These are phyloP conservation scores for Potentilla sterilis DNA, from an alignment of 306 rosid species.

Conservation along the genomic window DNA sequence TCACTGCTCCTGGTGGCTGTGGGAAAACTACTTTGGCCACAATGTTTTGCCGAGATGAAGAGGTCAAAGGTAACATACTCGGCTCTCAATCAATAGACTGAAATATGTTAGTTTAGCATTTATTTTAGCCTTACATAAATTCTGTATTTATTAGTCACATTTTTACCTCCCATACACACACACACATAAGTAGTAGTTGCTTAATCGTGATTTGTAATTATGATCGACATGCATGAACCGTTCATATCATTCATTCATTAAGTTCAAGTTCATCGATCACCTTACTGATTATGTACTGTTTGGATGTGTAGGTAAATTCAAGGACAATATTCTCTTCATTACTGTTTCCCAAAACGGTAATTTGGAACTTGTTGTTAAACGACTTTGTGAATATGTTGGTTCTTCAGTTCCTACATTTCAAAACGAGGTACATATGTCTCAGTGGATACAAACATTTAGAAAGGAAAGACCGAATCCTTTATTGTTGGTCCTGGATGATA, in stretches of 20 bases:
- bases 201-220: too few species aligned
- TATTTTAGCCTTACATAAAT: too few species aligned
- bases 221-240: too few species aligned
- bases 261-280: not conserved
- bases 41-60: slow-evolving; percentile 40
- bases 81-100: too few species aligned
- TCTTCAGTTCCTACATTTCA: slow-evolving; percentile 24
- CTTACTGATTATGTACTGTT: not conserved
- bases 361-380: slow-evolving; percentile 28
- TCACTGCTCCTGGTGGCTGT: slow-evolving; percentile 46
- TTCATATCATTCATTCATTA: too few species aligned
- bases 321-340: slow-evolving; percentile 43
- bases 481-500: not conserved
- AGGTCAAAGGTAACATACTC: slow-evolving; percentile 38
- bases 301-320: slow-evolving; percentile 37
- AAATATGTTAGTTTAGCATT: too few species aligned
- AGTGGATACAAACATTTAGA: slow-evolving; percentile 28
- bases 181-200: too few species aligned
- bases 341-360: slow-evolving; percentile 38
- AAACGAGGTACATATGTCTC: slow-evolving; percentile 25
- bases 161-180: too few species aligned
- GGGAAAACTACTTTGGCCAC: slow-evolving; percentile 53
- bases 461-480: not conserved
- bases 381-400: slow-evolving; percentile 31
- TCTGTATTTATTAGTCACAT: too few species aligned